Conservation (phyloP, 306 rosid species). For the Purshia tridentata region DNA sequence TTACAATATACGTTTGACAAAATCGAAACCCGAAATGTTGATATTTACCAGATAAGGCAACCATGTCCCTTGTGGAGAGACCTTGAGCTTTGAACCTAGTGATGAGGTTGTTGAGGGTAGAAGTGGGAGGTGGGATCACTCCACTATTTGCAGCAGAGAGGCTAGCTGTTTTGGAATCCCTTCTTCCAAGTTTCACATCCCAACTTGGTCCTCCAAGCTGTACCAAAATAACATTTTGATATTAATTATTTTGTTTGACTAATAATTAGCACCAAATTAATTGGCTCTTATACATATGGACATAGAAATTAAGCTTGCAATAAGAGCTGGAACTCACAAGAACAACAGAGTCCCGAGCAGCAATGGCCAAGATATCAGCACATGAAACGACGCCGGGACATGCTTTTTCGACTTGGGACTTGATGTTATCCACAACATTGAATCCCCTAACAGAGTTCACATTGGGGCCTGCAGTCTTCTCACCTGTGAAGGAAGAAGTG, state of each 20-base stretch:
- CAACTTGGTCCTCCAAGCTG: conserved; percentile 92
- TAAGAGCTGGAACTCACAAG: conserved; percentile 41
- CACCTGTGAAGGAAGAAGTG: conserved; percentile 52
- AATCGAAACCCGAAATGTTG: not conserved
- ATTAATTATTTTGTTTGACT: no score
- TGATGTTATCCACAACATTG: conserved; percentile 55
- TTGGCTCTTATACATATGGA: no score
- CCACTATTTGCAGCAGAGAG: conserved; percentile 54
- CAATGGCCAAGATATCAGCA: conserved; percentile 76
- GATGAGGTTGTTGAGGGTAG: conserved; percentile 44
- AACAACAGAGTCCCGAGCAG: conserved; percentile 75
- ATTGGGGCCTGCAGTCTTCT: conserved; percentile 70
- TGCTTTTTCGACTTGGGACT: conserved; percentile 43
- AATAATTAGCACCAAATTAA: no score
- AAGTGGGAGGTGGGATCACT: conserved; percentile 57
- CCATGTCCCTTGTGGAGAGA: conserved; percentile 65
- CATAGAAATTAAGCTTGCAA: no score
- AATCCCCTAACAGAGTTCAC: conserved; percentile 56
- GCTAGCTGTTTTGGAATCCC: conserved; percentile 74
- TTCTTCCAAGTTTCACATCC: conserved; percentile 78
- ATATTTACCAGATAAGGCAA: conserved; percentile 75
- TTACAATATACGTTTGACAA: no score
- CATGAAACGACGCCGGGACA: conserved; percentile 78
- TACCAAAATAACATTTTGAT: not conserved
- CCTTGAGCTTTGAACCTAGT: conserved; percentile 43